A percentile compares a stretch with the other conserved stretches of the same genome.
Conservation (phyloP, 75 land plant genomes). For the Pinus tabuliformis region DNA sequence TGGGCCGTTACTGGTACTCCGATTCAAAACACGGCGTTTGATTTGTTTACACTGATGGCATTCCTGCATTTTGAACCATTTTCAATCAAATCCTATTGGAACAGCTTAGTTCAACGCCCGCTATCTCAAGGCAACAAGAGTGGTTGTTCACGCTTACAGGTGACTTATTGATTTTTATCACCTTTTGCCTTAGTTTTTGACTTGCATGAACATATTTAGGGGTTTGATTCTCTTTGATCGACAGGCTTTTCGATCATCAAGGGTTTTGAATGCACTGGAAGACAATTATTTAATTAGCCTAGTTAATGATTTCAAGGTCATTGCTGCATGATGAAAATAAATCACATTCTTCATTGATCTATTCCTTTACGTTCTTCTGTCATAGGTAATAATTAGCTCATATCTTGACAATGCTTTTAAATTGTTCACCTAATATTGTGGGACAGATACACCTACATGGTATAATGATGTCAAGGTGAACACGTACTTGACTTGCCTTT, state of each 20-base stretch:
- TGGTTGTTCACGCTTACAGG: constrained; percentile 78
- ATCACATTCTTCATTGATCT: too few species aligned
- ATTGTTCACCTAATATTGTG: too few species aligned
- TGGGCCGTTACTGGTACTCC: constrained; percentile 98
- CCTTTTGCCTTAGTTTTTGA: neutral
- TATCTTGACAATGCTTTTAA: too few species aligned
- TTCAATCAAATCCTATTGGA: constrained; percentile 76
- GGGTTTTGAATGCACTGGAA: neutral
- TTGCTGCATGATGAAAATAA: neutral
- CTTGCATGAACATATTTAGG: neutral
- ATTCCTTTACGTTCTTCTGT: too few species aligned
- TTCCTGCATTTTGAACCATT: constrained; percentile 86
- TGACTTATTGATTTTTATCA: constrained; percentile 13
- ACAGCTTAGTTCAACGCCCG: constrained; percentile 67
- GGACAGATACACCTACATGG: too few species aligned
- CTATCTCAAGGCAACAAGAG: constrained; percentile 49
- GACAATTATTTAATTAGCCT: neutral
- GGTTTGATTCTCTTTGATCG: neutral
- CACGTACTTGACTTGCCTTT: too few species aligned
- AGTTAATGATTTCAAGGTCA: neutral
- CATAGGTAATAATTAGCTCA: too few species aligned
- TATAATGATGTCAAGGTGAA: too few species aligned
- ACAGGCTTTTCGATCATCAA: neutral
- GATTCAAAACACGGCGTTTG: constrained; percentile 78
- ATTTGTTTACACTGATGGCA: constrained; percentile 78